Conservation (phyloP, 768 basidiomycete genomes). For the Plicaturopsis crispa region DNA sequence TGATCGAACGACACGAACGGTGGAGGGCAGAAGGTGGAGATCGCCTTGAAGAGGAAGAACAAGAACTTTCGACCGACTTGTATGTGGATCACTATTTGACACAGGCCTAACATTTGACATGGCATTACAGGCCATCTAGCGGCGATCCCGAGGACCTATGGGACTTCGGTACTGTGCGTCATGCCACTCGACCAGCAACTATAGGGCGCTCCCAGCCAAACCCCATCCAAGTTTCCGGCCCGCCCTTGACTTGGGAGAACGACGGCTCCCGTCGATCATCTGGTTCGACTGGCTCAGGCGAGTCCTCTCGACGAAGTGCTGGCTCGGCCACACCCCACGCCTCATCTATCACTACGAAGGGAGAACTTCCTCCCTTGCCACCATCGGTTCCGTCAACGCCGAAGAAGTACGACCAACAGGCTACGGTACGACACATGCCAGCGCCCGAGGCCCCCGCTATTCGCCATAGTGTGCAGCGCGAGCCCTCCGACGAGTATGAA, state of each 20-base stretch:
- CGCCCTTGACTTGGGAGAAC: constrained; percentile 77
- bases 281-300: constrained; percentile 29
- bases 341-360: constrained; percentile 2
- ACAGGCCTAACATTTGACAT: background rate
- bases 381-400: constrained; percentile 22
- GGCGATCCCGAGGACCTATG: constrained; percentile 79
- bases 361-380: constrained; percentile 15
- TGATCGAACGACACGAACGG: constrained; percentile 90
- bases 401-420: constrained; percentile 45
- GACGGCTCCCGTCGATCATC: constrained; percentile 40
- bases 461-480: constrained; percentile 26
- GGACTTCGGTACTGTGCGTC: constrained; percentile 96
- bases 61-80: constrained; percentile 54
- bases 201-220: constrained; percentile 55
- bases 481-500: constrained; percentile 59
- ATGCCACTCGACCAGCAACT: constrained; percentile 51
- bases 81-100: constrained; percentile 27
- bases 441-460: constrained; percentile 14
- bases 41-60: constrained; percentile 63
- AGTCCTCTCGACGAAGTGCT: constrained; percentile 20
- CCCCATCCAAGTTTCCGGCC: constrained; percentile 53
- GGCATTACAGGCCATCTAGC: constrained; percentile 37
- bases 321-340: constrained; percentile 9
- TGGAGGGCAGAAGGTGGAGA: constrained; percentile 91
- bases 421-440: constrained; percentile 51